A percentile compares a stretch with the other conserved stretches of the same genome.
These are phyloP conservation scores for Flaveria ramosissima DNA, from an alignment of 129 eudicot genomes.

Conservation along the genomic window DNA sequence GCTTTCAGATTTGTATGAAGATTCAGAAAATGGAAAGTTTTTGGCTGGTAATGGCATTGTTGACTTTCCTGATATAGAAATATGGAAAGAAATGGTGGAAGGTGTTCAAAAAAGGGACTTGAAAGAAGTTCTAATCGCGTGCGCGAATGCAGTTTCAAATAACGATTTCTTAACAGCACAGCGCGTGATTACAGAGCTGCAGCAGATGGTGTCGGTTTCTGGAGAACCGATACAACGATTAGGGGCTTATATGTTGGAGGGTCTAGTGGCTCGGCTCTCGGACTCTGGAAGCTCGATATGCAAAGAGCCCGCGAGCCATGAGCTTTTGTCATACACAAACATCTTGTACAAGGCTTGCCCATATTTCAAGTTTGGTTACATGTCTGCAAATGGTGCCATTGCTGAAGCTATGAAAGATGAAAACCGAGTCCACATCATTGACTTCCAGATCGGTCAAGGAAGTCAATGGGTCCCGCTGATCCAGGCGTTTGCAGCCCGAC, in stretches of 20 bases:
- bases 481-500: constrained; percentile 73
- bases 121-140: constrained; percentile 59
- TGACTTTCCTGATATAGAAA: constrained; percentile 46
- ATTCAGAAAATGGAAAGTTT: constrained; percentile 28
- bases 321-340: constrained; percentile 65
- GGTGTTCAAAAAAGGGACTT: constrained; percentile 61
- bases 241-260: constrained; percentile 87
- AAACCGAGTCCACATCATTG: constrained; percentile 66
- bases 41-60: no score
- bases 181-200: constrained; percentile 58
- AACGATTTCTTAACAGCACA: constrained; percentile 50
- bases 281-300: constrained; percentile 58
- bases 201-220: constrained; percentile 71
- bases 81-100: constrained; percentile 78
- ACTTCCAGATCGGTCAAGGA: constrained; percentile 74
- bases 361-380: constrained; percentile 78
- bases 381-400: constrained; percentile 87
- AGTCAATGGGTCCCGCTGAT: constrained; percentile 84
- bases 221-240: constrained; percentile 79
- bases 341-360: constrained; percentile 73
- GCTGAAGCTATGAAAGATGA: constrained; percentile 81
- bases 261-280: constrained; percentile 66
- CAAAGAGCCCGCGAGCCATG: constrained; percentile 54
- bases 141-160: constrained; percentile 62
- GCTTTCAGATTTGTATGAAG: constrained; percentile 58